These are phyloP conservation scores for Colletotrichum brevisporum DNA, from an alignment of 2,329 filamentous ascomycete species.

Conservation along the genomic window DNA sequence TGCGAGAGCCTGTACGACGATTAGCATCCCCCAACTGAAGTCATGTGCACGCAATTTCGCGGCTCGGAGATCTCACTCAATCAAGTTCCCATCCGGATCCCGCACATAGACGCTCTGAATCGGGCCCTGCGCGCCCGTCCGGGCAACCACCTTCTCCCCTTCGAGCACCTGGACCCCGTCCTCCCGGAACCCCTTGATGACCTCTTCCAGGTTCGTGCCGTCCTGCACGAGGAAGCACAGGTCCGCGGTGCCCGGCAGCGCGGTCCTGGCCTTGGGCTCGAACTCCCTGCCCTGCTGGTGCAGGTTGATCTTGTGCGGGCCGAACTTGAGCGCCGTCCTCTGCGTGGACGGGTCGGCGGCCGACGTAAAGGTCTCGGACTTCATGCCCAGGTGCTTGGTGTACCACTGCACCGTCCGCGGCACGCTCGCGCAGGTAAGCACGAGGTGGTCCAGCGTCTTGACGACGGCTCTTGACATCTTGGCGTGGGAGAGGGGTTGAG, in stretches of 20 bases:
- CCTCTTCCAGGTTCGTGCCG: constrained; percentile 57
- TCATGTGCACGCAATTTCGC: neutral
- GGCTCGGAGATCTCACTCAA: constrained; percentile 64
- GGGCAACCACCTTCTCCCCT: constrained; percentile 63
- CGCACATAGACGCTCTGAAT: constrained; percentile 72
- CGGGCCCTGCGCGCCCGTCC: constrained; percentile 69
- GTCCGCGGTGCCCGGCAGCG: constrained; percentile 70
- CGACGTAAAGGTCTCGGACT: constrained; percentile 64
- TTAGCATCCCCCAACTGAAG: neutral
- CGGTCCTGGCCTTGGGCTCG: constrained; percentile 69
- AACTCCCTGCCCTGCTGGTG: constrained; percentile 71
- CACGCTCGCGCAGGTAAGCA: constrained; percentile 69
- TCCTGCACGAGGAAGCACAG: constrained; percentile 71
- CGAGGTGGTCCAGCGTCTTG: constrained; percentile 71
- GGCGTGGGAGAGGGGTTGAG: neutral
- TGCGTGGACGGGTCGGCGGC: constrained; percentile 50
- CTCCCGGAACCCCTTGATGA: constrained; percentile 57
- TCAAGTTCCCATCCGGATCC: constrained; percentile 73
- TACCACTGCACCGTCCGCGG: constrained; percentile 68
- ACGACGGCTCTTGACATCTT: constrained; percentile 45
- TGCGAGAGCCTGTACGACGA: neutral
- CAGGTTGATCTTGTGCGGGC: constrained; percentile 73
- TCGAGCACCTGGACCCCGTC: constrained; percentile 65
- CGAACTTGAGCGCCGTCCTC: constrained; percentile 70
- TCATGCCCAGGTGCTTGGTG: constrained; percentile 69